Conservation (phyloP, 148 eudicot genomes). For the Simmondsia chinensis region DNA sequence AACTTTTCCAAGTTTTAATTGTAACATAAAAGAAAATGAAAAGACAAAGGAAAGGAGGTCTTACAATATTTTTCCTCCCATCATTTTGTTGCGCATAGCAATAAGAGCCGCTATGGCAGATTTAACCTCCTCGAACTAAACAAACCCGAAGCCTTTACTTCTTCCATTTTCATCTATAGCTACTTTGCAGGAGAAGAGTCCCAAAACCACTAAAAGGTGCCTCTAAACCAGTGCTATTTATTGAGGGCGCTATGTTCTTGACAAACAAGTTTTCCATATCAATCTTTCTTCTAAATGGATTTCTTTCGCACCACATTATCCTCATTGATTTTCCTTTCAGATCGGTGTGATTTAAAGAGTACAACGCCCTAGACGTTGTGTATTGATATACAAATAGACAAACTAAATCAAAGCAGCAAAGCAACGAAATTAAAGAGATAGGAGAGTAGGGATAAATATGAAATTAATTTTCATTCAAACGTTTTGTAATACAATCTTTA, state of each 20-base stretch:
- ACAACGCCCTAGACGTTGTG: slow-evolving; percentile 32
- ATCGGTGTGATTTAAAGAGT: slow-evolving; percentile 25
- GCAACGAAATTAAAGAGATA: background rate
- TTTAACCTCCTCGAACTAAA: slow-evolving; percentile 32
- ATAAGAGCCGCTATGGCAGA: slow-evolving; percentile 35
- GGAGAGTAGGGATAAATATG: background rate
- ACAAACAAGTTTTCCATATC: slow-evolving; percentile 37
- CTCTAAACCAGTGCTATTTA: slow-evolving; percentile 28
- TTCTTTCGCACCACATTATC: slow-evolving; percentile 42
- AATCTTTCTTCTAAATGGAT: slow-evolving; percentile 33
- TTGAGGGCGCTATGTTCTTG: slow-evolving; percentile 38
- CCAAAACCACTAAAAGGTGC: slow-evolving; percentile 34
- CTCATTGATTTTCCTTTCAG: slow-evolving; percentile 49
- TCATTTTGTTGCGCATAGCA: slow-evolving; percentile 24
- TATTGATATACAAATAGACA: background rate
- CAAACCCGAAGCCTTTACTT: slow-evolving; percentile 50
- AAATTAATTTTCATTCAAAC: no score
- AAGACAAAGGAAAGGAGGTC: background rate
- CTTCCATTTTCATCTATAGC: slow-evolving; percentile 34
- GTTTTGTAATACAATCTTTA: no score
- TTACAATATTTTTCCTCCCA: slow-evolving; percentile 44
- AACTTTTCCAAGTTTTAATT: no score
- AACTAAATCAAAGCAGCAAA: background rate
- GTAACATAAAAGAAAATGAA: background rate
- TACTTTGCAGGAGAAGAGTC: slow-evolving; percentile 50